Conservation (phyloP, 768 basidiomycete species). For the Naganishia kalamii region DNA sequence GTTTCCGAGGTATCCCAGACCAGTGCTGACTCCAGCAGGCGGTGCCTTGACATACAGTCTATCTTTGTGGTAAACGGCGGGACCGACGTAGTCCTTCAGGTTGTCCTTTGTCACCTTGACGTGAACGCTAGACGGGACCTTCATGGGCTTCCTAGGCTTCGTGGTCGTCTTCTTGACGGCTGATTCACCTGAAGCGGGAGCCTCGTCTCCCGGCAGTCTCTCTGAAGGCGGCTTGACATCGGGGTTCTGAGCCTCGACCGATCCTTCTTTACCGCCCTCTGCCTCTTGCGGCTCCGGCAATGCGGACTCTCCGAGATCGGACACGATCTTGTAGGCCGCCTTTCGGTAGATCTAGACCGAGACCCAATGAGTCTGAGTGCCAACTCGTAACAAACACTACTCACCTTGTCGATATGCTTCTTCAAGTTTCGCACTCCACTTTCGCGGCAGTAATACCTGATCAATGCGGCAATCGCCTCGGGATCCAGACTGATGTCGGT, state of each 20-base stretch:
- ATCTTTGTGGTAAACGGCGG: conserved; percentile 90
- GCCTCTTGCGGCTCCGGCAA: conserved; percentile 62
- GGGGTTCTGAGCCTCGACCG: conserved; percentile 57
- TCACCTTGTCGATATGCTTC: conserved; percentile 96
- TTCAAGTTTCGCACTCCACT: conserved; percentile 94
- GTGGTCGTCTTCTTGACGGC: conserved; percentile 62
- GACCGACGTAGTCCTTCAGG: conserved; percentile 92
- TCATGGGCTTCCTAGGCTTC: conserved; percentile 67
- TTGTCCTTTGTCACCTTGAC: conserved; percentile 78
- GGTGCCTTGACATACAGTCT: conserved; percentile 73
- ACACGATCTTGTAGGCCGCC: conserved; percentile 82
- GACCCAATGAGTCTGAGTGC: background rate
- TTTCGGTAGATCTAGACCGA: conserved; percentile 86
- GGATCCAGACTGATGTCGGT: conserved; percentile 75
- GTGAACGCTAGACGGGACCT: conserved; percentile 69
- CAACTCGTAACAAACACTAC: conserved; percentile 14
- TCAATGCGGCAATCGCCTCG: conserved; percentile 73
- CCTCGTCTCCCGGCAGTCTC: conserved; percentile 36
- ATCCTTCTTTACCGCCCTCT: conserved; percentile 23
- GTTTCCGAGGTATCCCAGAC: conserved; percentile 91
- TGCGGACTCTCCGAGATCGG: conserved; percentile 77
- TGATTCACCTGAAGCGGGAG: conserved; percentile 35
- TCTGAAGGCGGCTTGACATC: conserved; percentile 47
- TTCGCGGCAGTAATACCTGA: conserved; percentile 95
- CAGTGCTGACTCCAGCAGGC: conserved; percentile 88